Conservation (phyloP, 1,284 basidiomycete species). For the Ustilago lituana region DNA sequence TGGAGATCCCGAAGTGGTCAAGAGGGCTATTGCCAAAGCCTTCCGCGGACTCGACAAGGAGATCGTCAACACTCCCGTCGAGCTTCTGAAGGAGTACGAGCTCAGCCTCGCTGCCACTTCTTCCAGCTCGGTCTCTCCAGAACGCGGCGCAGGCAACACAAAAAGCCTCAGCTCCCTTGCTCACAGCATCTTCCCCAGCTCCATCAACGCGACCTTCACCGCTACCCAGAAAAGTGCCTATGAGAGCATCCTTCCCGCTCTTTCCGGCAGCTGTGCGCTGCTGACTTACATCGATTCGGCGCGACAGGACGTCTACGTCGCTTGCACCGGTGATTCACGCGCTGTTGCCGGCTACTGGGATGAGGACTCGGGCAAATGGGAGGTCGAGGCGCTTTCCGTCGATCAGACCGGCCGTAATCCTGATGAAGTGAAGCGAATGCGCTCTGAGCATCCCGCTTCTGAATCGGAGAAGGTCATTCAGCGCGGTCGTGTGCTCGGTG, state of each 20-base stretch:
- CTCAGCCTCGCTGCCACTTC: constrained; percentile 69
- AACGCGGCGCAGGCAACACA: constrained; percentile 33
- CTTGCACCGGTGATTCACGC: constrained; percentile 90
- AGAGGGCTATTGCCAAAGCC: constrained; percentile 78
- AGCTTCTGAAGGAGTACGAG: constrained; percentile 73
- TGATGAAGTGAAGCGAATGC: constrained; percentile 80
- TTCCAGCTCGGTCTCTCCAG: constrained; percentile 42
- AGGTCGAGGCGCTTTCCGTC: constrained; percentile 88
- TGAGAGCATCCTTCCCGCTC: constrained; percentile 63
- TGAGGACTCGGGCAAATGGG: constrained; percentile 73
- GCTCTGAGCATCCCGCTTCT: constrained; percentile 79
- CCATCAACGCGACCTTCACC: constrained; percentile 48
- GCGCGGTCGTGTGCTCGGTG: constrained; percentile 77
- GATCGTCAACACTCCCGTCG: constrained; percentile 79
- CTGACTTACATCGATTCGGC: constrained; percentile 65
- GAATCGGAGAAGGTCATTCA: constrained; percentile 84
- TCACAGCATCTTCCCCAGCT: constrained; percentile 62
- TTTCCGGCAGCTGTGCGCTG: constrained; percentile 63
- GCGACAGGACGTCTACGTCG: constrained; percentile 69
- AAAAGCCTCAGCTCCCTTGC: constrained; percentile 61
- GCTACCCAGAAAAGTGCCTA: constrained; percentile 62
- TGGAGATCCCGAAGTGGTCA: constrained; percentile 74
- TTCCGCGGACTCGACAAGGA: constrained; percentile 82
- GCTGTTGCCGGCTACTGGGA: constrained; percentile 92
- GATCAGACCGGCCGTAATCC: constrained; percentile 95